Percentiles rank a stretch among this genome's conserved stretches.
phyloP scores from a whole-genome alignment of 1,284 basidiomycete species.

The Malassezia arunalokei region DNA sequence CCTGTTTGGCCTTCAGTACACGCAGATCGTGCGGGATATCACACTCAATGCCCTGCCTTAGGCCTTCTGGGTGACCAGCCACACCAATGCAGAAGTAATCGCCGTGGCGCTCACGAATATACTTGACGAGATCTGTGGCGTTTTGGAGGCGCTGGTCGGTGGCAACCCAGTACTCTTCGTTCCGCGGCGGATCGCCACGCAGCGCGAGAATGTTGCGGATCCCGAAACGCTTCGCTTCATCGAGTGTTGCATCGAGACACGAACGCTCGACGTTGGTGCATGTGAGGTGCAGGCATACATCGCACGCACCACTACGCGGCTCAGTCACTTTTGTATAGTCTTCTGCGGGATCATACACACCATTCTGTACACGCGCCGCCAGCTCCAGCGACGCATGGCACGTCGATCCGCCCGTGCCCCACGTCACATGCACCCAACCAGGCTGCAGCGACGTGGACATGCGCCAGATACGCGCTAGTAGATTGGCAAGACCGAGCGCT shows the following conservation, averaged over 20 bases:
- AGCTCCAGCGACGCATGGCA: slow-evolving; percentile 77
- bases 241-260: slow-evolving; percentile 62
- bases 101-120: slow-evolving; percentile 76
- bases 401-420: slow-evolving; percentile 92
- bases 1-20: slow-evolving; percentile 74
- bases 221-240: slow-evolving; percentile 66
- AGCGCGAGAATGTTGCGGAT: slow-evolving; percentile 85
- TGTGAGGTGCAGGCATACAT: slow-evolving; percentile 85
- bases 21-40: slow-evolving; percentile 59
- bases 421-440: slow-evolving; percentile 60
- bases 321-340: slow-evolving; percentile 13
- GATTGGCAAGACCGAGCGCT: slow-evolving; percentile 66
- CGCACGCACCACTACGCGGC: slow-evolving; percentile 62
- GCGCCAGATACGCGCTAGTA: slow-evolving; percentile 35
- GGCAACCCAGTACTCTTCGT: slow-evolving; percentile 80
- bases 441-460: slow-evolving; percentile 58
- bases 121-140: slow-evolving; percentile 76
- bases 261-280: slow-evolving; percentile 83
- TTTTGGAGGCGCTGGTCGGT: slow-evolving; percentile 74
- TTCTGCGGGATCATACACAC: slow-evolving; percentile 22
- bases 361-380: slow-evolving; percentile 38
- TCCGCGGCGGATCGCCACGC: slow-evolving; percentile 73
- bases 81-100: slow-evolving; percentile 83
- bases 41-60: slow-evolving; percentile 49
- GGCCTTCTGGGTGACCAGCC: slow-evolving; percentile 82